phyloP scores from a whole-genome alignment of 2,329 filamentous ascomycete genomes.

The Westerdykella aurantiaca region DNA sequence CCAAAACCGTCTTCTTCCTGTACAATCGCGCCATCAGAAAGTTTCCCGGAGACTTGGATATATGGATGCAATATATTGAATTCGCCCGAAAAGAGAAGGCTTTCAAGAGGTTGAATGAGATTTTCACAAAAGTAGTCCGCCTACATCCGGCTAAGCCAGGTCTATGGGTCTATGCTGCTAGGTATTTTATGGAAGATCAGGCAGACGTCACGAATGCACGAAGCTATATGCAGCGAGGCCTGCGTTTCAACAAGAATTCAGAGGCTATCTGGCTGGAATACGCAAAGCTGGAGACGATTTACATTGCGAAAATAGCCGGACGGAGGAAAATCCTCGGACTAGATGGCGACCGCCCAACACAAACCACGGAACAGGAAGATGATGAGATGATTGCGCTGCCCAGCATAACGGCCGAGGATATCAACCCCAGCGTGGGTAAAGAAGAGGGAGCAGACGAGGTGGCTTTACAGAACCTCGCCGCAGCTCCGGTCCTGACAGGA shows the following conservation, averaged over 20 bases:
- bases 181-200: constrained; percentile 68
- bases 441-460: constrained; percentile 47
- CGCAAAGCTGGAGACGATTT: constrained; percentile 85
- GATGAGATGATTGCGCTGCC: constrained; percentile 55
- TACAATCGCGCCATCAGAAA: constrained; percentile 80
- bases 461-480: constrained; percentile 58
- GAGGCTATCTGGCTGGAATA: constrained; percentile 82
- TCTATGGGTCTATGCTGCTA: constrained; percentile 80
- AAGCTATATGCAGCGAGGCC: constrained; percentile 79
- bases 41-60: constrained; percentile 70
- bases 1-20: constrained; percentile 80
- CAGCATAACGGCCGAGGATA: constrained; percentile 56
- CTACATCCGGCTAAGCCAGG: constrained; percentile 79
- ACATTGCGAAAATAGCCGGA: constrained; percentile 73
- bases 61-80: constrained; percentile 88
- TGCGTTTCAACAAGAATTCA: constrained; percentile 78
- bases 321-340: constrained; percentile 64
- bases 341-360: constrained; percentile 43
- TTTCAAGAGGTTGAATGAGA: constrained; percentile 54
- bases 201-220: constrained; percentile 84
- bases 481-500: constrained; percentile 80
- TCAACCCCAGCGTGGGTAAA: constrained; percentile 51
- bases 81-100: constrained; percentile 66
- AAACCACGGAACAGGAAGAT: constrained; percentile 44
- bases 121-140: constrained; percentile 64